Conservation (phyloP, 2,329 filamentous ascomycete genomes). For the Metarhizium guizhouense region DNA sequence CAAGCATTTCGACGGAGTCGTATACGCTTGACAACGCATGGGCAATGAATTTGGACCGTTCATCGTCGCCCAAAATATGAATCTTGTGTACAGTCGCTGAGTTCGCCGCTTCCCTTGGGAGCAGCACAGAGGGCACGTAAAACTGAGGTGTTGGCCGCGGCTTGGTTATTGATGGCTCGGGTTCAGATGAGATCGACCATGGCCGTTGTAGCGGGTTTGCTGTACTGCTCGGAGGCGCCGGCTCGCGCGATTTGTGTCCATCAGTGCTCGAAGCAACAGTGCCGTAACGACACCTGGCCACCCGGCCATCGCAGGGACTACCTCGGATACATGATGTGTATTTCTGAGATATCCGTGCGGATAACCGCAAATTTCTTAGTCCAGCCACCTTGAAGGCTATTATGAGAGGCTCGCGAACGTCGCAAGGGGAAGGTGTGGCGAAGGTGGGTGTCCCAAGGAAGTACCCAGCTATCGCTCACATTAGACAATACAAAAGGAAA, state of each 20-base stretch:
- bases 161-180: conserved; percentile 8
- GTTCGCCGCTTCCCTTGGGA: conserved; percentile 21
- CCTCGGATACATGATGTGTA: conserved; percentile 29
- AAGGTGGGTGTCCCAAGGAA: neutral
- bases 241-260: conserved; percentile 14
- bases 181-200: conserved; percentile 12
- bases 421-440: neutral
- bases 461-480: neutral
- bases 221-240: conserved; percentile 12
- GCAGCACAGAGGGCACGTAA: conserved; percentile 27
- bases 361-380: conserved; percentile 31
- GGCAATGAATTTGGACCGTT: conserved; percentile 30
- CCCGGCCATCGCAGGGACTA: conserved; percentile 28
- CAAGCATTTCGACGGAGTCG: conserved; percentile 28
- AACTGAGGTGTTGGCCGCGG: conserved; percentile 13
- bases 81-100: conserved; percentile 28
- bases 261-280: conserved; percentile 15
- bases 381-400: conserved; percentile 24
- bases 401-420: neutral
- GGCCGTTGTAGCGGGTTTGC: conserved; percentile 11
- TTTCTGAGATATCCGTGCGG: conserved; percentile 31
- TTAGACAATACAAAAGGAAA: neutral
- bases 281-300: conserved; percentile 25
- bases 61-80: conserved; percentile 32
- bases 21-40: conserved; percentile 32